A percentile compares a stretch with the other conserved stretches of the same genome.
Evolutionary conservation across 2,329 filamentous ascomycete genomes (phyloP).

Genomic region (Metarhizium rileyi): DNA sequence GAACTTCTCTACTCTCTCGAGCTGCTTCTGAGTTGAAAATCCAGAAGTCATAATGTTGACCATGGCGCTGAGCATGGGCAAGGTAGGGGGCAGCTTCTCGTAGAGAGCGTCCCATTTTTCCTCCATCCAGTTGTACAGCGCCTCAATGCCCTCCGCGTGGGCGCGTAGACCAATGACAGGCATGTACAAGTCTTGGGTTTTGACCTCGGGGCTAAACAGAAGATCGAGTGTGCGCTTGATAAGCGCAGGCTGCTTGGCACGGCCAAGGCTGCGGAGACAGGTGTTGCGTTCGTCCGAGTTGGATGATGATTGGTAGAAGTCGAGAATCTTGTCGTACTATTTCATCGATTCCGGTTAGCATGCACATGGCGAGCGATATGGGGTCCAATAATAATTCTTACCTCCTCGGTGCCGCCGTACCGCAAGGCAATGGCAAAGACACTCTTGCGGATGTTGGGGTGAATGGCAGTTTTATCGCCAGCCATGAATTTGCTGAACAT

Average conservation of each 20-base stretch:
- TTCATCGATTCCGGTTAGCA: not conserved
- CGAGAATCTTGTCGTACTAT: conserved; percentile 65
- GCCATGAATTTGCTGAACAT: conserved; percentile 81
- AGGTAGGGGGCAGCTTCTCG: conserved; percentile 73
- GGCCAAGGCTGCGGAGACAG: conserved; percentile 72
- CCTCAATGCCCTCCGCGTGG: conserved; percentile 68
- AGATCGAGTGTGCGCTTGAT: conserved; percentile 73
- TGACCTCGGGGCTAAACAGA: conserved; percentile 70
- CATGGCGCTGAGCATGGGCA: conserved; percentile 77
- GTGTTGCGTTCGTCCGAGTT: conserved; percentile 80
- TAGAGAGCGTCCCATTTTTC: conserved; percentile 80
- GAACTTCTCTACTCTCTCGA: conserved; percentile 68
- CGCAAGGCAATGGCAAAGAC: conserved; percentile 80
- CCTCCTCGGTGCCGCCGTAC: conserved; percentile 76
- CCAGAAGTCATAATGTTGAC: conserved; percentile 73
- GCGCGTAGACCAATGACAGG: conserved; percentile 70
- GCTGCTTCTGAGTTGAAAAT: conserved; percentile 69
- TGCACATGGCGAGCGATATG: not conserved
- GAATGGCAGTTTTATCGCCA: conserved; percentile 72
- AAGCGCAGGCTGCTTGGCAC: conserved; percentile 65
- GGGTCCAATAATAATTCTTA: conserved; percentile 20
- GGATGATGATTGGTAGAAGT: conserved; percentile 64
- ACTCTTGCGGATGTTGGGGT: conserved; percentile 81
- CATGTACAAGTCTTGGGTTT: conserved; percentile 90
- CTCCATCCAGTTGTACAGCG: conserved; percentile 75